A percentile compares a stretch with the other conserved stretches of the same genome.
Evolutionary conservation across 345 rosid species (phyloP).

Genomic region (Hibiscus syriacus): DNA sequence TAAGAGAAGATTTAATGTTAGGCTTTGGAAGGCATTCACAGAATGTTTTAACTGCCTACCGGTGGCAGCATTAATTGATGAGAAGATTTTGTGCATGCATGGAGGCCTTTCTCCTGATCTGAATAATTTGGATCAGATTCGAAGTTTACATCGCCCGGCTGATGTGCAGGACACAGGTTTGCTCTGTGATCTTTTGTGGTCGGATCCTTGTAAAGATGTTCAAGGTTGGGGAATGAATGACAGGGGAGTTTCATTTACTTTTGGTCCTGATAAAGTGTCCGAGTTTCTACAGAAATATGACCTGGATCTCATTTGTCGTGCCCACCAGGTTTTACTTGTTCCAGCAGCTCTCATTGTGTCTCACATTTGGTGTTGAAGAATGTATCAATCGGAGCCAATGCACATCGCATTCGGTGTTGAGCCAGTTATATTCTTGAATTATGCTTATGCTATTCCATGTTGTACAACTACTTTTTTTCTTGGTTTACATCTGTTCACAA

Average conservation of each 20-base stretch:
- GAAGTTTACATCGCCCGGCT: constrained; percentile 54
- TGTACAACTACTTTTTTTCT: background rate
- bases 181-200: constrained; percentile 88
- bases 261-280: constrained; percentile 56
- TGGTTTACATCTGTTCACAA: background rate
- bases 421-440: background rate
- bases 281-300: constrained; percentile 74
- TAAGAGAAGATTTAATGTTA: constrained; percentile 69
- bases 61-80: constrained; percentile 66
- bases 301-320: constrained; percentile 79
- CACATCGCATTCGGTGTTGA: background rate
- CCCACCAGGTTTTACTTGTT: constrained; percentile 68
- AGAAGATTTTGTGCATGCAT: constrained; percentile 86
- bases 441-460: background rate
- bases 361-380: background rate
- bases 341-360: background rate
- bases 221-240: constrained; percentile 86
- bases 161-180: constrained; percentile 78
- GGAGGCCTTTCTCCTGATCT: constrained; percentile 87
- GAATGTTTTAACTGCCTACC: constrained; percentile 64
- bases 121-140: constrained; percentile 55
- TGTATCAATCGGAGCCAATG: background rate
- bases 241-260: constrained; percentile 74
- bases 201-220: constrained; percentile 68
- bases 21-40: constrained; percentile 63